Conservation (phyloP, 2,329 filamentous ascomycete species). For the Apiospora sp. region DNA sequence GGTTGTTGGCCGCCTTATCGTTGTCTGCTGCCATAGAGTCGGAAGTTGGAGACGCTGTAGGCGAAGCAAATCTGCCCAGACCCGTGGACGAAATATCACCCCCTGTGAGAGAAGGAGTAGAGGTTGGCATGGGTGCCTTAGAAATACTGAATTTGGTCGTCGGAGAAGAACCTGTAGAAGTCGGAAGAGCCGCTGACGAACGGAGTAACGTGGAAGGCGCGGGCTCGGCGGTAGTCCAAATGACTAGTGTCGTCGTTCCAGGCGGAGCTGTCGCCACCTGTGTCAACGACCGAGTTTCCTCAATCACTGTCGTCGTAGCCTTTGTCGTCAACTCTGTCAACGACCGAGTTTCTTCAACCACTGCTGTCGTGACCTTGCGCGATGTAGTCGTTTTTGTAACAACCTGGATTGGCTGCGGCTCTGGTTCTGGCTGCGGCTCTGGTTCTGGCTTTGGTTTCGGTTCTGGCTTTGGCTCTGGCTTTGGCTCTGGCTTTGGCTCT, state of each 20-base stretch:
- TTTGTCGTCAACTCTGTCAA: not conserved
- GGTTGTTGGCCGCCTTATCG: constrained; percentile 37
- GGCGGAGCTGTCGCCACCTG: not conserved
- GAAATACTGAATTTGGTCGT: not conserved
- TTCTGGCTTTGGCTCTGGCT: too few species aligned
- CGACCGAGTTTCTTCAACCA: not conserved
- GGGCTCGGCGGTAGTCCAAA: not conserved
- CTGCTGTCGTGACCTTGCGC: not conserved
- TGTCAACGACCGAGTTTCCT: not conserved
- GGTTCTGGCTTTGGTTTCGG: too few species aligned
- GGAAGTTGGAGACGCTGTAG: not conserved
- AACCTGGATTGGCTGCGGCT: not conserved
- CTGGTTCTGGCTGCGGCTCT: not conserved
- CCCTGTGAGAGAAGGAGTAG: not conserved
- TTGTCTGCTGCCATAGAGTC: constrained; percentile 5
- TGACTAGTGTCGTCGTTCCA: not conserved
- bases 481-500: too few species aligned
- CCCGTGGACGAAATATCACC: not conserved
- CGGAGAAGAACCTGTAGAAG: not conserved
- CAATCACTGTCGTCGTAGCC: not conserved
- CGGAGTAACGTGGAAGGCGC: constrained; percentile 10
- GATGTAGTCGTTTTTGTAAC: not conserved
- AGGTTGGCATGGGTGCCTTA: not conserved
- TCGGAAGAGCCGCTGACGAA: not conserved
- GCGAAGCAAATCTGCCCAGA: not conserved